Percentiles rank a stretch among this genome's conserved stretches.
Evolutionary conservation across 148 eudicot genomes (phyloP).

Genomic region (Silene conica): DNA sequence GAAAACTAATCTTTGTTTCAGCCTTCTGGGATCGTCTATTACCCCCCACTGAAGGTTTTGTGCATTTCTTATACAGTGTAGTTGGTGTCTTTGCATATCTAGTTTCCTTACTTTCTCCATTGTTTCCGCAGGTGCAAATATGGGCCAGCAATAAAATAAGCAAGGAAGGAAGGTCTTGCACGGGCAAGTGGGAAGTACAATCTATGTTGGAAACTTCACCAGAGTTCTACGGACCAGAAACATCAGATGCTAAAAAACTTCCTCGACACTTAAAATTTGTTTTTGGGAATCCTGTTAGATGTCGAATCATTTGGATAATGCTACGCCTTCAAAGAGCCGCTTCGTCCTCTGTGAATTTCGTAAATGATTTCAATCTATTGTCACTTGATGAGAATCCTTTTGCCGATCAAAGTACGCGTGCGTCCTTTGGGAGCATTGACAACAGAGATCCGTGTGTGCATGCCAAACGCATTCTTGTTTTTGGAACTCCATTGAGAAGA

Average conservation of each 20-base stretch:
- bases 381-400: slow-evolving; percentile 90
- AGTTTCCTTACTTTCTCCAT: neutral
- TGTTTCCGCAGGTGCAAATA: slow-evolving; percentile 66
- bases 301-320: slow-evolving; percentile 82
- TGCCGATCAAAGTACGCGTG: slow-evolving; percentile 57
- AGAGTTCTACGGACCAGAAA: slow-evolving; percentile 79
- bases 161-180: slow-evolving; percentile 78
- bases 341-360: slow-evolving; percentile 72
- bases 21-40: too few relatives aligned
- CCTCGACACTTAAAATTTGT: slow-evolving; percentile 73
- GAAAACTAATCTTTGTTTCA: too few relatives aligned
- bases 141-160: slow-evolving; percentile 90
- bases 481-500: slow-evolving; percentile 50
- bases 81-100: neutral
- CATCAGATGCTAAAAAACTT: slow-evolving; percentile 31
- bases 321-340: slow-evolving; percentile 65
- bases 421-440: slow-evolving; percentile 65
- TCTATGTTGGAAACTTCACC: slow-evolving; percentile 62
- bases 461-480: slow-evolving; percentile 69
- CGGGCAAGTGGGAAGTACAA: slow-evolving; percentile 85
- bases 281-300: slow-evolving; percentile 72
- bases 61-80: slow-evolving; percentile 49
- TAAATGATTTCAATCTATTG: slow-evolving; percentile 60
- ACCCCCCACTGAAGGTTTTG: too few relatives aligned
- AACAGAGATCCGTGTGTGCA: slow-evolving; percentile 77